Percentiles rank a stretch among this genome's conserved stretches.
These are phyloP conservation scores for Buxus sempervirens DNA, from an alignment of 164 flowering plant species.

Conservation along the genomic window DNA sequence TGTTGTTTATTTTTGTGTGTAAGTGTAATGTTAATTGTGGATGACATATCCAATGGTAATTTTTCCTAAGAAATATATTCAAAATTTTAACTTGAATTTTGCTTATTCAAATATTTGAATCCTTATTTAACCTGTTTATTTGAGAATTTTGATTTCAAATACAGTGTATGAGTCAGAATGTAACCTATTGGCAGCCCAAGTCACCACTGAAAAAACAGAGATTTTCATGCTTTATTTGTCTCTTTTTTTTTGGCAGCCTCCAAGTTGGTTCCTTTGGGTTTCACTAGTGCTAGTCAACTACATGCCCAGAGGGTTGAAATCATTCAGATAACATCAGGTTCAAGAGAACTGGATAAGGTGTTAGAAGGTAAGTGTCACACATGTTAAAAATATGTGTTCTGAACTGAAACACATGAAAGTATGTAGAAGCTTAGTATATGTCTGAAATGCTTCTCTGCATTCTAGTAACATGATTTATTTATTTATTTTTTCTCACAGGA, in stretches of 20 bases:
- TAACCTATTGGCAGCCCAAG: too few relatives aligned
- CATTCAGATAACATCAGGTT: slow-evolving; percentile 89
- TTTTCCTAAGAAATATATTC: too few relatives aligned
- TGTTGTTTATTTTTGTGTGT: too few relatives aligned
- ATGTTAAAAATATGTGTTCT: background rate
- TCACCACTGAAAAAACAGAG: background rate
- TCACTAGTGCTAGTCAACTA: slow-evolving; percentile 86
- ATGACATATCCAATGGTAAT: too few relatives aligned
- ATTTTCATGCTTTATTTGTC: slow-evolving; percentile 1
- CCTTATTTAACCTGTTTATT: too few relatives aligned
- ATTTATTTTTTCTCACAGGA: slow-evolving; percentile 46
- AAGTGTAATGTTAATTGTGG: too few relatives aligned
- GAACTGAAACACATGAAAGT: background rate
- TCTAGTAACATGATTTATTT: background rate
- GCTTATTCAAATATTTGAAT: too few relatives aligned
- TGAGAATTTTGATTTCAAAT: too few relatives aligned
- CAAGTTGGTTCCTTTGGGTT: slow-evolving; percentile 87
- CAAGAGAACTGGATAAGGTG: slow-evolving; percentile 86
- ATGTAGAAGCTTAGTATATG: background rate
- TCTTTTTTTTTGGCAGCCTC: slow-evolving; percentile 52
- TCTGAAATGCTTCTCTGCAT: background rate
- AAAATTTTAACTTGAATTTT: too few relatives aligned
- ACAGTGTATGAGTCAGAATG: too few relatives aligned
- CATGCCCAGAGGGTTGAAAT: slow-evolving; percentile 91
- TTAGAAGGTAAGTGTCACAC: slow-evolving; percentile 56